A percentile compares a stretch with the other conserved stretches of the same genome.
Conservation (phyloP, 164 flowering plant species). For the Vitis amurensis region DNA sequence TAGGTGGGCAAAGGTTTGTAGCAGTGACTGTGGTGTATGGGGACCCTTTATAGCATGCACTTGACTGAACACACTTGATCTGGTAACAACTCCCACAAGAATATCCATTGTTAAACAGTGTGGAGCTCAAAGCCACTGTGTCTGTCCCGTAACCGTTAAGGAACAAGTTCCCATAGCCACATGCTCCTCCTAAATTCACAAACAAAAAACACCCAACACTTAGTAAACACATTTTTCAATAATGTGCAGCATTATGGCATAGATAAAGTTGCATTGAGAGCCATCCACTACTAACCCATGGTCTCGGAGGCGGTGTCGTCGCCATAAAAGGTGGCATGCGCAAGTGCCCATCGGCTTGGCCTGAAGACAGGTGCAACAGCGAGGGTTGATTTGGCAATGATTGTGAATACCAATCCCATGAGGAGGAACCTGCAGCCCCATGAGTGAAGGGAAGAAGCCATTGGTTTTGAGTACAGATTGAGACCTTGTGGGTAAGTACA, state of each 20-base stretch:
- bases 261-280: too few relatives aligned
- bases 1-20: constrained; percentile 89
- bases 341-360: constrained; percentile 52
- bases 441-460: constrained; percentile 28
- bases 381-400: constrained; percentile 9
- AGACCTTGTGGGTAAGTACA: neutral
- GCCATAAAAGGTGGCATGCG: constrained; percentile 95
- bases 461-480: constrained; percentile 7
- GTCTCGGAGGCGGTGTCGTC: constrained; percentile 78
- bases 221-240: too few relatives aligned
- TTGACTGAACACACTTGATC: constrained; percentile 49
- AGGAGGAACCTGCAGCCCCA: constrained; percentile 23
- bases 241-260: too few relatives aligned
- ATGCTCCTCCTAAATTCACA: constrained; percentile 74
- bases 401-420: constrained; percentile 5
- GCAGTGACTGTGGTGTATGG: constrained; percentile 67
- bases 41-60: constrained; percentile 34
- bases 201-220: too few relatives aligned
- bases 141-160: constrained; percentile 68
- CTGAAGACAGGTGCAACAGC: constrained; percentile 18
- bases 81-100: constrained; percentile 85
- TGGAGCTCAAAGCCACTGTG: constrained; percentile 84
- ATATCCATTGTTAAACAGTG: constrained; percentile 69
- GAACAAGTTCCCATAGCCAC: constrained; percentile 85
- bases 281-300: constrained; percentile 42